phyloP scores from a whole-genome alignment of 2,329 filamentous ascomycete species.

The Capronia americana region DNA sequence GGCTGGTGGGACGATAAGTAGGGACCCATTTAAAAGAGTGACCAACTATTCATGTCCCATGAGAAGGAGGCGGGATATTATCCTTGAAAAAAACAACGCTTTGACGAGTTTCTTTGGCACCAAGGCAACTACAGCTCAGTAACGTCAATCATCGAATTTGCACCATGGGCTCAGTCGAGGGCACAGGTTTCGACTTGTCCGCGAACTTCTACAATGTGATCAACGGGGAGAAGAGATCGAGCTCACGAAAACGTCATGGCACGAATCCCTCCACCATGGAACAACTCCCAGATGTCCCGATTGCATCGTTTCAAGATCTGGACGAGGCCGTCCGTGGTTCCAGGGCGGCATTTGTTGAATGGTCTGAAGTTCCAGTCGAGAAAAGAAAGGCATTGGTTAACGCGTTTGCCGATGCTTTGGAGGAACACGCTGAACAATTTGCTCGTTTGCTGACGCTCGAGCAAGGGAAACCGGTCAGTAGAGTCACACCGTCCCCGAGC shows the following conservation, averaged over 20 bases:
- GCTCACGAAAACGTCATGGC: neutral
- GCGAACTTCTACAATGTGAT: neutral
- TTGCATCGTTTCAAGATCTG: neutral
- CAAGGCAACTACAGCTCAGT: too few species aligned
- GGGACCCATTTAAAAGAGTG: too few species aligned
- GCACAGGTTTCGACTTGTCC: neutral
- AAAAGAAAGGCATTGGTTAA: neutral
- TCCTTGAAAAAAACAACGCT: too few species aligned
- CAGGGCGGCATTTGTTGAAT: neutral
- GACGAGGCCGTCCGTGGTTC: neutral
- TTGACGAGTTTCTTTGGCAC: too few species aligned
- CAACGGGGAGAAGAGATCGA: neutral
- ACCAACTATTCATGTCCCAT: too few species aligned
- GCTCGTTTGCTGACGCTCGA: neutral
- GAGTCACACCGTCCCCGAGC: neutral
- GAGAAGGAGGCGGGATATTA: too few species aligned
- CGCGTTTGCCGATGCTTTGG: neutral
- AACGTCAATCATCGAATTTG: too few species aligned
- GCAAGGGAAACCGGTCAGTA: neutral
- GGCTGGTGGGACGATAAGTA: too few species aligned
- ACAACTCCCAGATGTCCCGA: neutral
- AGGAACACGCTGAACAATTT: neutral
- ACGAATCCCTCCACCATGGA: neutral
- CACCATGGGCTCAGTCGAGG: neutral
- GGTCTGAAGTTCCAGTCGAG: neutral